phyloP scores from a whole-genome alignment of 345 rosid species.

The Rhodamnia argentea region DNA sequence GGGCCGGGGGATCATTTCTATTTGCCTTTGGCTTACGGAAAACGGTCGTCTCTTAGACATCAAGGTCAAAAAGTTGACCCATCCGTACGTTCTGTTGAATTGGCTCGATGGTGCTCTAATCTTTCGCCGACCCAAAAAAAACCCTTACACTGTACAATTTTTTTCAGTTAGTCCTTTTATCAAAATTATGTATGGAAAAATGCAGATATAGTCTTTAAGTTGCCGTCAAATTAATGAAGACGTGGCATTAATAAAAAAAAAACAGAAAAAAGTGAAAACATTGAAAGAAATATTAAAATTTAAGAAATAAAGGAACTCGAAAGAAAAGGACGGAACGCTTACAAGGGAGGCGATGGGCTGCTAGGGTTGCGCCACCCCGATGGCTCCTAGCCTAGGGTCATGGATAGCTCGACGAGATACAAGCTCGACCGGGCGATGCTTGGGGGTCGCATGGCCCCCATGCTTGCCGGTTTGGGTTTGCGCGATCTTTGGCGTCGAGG shows the following conservation, averaged over 20 bases:
- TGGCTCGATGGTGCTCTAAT: background rate
- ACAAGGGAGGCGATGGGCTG: background rate
- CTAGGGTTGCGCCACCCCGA: background rate
- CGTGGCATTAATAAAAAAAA: background rate
- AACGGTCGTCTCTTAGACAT: background rate
- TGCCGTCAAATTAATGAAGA: background rate
- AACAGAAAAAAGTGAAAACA: background rate
- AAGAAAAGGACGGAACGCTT: background rate
- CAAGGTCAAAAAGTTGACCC: background rate
- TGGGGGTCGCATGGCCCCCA: background rate
- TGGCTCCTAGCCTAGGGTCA: background rate
- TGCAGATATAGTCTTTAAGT: background rate
- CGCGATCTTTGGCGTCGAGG: background rate
- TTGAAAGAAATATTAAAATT: background rate
- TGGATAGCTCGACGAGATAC: background rate
- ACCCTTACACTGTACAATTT: no score
- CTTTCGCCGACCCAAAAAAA: no score
- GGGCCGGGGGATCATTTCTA: conserved; percentile 34
- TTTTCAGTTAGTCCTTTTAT: no score
- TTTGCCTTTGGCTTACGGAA: conserved; percentile 1
- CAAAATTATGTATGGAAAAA: background rate
- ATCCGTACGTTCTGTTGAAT: background rate
- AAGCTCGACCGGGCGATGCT: background rate
- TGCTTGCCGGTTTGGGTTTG: background rate
- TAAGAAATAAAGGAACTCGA: background rate